These are phyloP conservation scores for Emmonsiellopsis sp. DNA, from an alignment of 2,329 filamentous ascomycete genomes.

Conservation along the genomic window DNA sequence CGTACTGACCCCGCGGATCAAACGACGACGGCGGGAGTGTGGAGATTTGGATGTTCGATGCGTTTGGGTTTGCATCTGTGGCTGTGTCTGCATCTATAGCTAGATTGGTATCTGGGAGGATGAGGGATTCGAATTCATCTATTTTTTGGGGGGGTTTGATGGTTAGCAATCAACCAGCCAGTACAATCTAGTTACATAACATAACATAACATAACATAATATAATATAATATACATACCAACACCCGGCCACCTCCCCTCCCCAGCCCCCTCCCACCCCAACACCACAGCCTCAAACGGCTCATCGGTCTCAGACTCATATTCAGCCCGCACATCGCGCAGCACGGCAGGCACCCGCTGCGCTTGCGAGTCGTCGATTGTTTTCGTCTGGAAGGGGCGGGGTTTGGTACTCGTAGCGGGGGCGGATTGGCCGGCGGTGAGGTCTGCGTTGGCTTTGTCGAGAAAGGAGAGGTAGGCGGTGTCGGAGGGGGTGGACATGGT, in stretches of 20 bases:
- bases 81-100: constrained; percentile 10
- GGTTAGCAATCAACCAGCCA: background rate
- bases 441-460: constrained; percentile 78
- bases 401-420: constrained; percentile 8
- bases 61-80: too few relatives aligned
- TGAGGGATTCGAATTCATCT: constrained; percentile 63
- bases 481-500: constrained; percentile 46
- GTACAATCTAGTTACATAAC: too few relatives aligned
- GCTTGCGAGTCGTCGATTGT: constrained; percentile 35
- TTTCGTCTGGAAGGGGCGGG: constrained; percentile 16
- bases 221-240: constrained; percentile 13
- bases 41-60: constrained; percentile 46
- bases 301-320: constrained; percentile 80
- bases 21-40: constrained; percentile 62
- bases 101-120: constrained; percentile 37
- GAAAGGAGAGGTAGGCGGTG: constrained; percentile 72
- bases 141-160: background rate
- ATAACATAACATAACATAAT: too few relatives aligned
- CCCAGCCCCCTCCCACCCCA: constrained; percentile 44
- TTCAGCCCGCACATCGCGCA: constrained; percentile 50
- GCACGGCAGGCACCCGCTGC: constrained; percentile 50
- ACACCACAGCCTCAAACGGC: constrained; percentile 66
- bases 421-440: constrained; percentile 23
- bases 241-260: constrained; percentile 25
- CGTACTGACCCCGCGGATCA: constrained; percentile 63